phyloP scores from a whole-genome alignment of 805 yeast genomes.

The Pichia rugopelliculosa region DNA sequence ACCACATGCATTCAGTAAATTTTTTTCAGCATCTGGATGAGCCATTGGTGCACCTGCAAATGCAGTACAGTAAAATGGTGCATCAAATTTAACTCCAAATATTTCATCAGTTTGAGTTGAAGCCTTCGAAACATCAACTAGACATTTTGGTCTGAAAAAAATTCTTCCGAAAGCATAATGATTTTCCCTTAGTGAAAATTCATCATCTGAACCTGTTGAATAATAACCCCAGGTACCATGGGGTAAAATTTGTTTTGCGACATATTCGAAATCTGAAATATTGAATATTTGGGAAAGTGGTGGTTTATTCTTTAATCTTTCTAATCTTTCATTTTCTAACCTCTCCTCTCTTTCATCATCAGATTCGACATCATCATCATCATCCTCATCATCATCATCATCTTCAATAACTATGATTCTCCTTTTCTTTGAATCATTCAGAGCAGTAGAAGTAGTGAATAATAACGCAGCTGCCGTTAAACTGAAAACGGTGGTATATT shows the following conservation, averaged over 20 bases:
- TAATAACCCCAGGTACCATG: conserved; percentile 83
- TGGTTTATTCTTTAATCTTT: conserved; percentile 44
- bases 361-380: conserved; percentile 20
- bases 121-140: conserved; percentile 65
- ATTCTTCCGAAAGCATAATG: conserved; percentile 81
- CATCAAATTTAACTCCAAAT: conserved; percentile 55
- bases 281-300: conserved; percentile 62
- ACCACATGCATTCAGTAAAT: conserved; percentile 65
- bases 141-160: conserved; percentile 74
- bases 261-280: conserved; percentile 75
- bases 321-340: conserved; percentile 34
- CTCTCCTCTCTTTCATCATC: conserved; percentile 24
- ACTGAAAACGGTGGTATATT: background rate
- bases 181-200: conserved; percentile 41
- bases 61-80: conserved; percentile 84
- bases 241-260: conserved; percentile 70
- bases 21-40: conserved; percentile 81
- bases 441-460: background rate
- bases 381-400: conserved; percentile 20
- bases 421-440: conserved; percentile 9
- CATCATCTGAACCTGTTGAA: conserved; percentile 88
- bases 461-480: conserved; percentile 4
- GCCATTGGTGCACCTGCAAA: conserved; percentile 86
- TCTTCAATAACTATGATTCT: conserved; percentile 19
- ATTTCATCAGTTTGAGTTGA: conserved; percentile 53